phyloP scores from a whole-genome alignment of 495 filamentous ascomycete species.

The Lindgomyces ingoldianus region DNA sequence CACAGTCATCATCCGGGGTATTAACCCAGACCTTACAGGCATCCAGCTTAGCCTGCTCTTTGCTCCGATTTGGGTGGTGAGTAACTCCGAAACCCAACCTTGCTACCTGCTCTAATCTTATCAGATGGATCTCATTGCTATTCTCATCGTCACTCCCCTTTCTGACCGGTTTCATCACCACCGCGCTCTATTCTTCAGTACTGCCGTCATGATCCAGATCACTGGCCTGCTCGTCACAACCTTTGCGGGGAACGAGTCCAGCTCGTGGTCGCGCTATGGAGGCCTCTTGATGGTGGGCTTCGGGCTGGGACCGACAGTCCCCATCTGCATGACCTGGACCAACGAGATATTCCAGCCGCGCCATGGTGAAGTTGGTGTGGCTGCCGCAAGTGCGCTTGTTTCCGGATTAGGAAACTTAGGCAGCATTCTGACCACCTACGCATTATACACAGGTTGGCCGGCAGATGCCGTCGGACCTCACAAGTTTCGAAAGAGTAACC shows the following conservation, averaged over 20 bases:
- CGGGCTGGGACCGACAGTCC: constrained; percentile 87
- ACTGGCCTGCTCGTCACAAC: constrained; percentile 77
- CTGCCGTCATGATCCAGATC: constrained; percentile 75
- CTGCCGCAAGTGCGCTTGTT: constrained; percentile 82
- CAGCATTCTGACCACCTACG: constrained; percentile 84
- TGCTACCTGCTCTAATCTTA: constrained; percentile 4
- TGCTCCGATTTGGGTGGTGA: constrained; percentile 88
- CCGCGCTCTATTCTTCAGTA: constrained; percentile 80
- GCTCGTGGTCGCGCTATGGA: constrained; percentile 82
- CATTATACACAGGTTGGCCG: constrained; percentile 82
- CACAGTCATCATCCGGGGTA: constrained; percentile 79
- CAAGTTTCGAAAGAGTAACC: constrained; percentile 79
- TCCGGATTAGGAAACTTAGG: constrained; percentile 85
- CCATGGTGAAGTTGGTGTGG: constrained; percentile 88
- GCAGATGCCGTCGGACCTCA: constrained; percentile 68
- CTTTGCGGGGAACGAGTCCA: constrained; percentile 62
- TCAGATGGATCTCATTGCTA: constrained; percentile 84
- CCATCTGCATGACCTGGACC: constrained; percentile 92
- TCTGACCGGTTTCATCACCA: constrained; percentile 84
- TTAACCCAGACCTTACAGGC: constrained; percentile 68
- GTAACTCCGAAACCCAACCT: constrained; percentile 32
- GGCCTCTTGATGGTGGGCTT: constrained; percentile 90
- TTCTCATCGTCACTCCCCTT: constrained; percentile 80
- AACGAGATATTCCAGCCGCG: constrained; percentile 86
- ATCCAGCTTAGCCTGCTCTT: constrained; percentile 79